Evolutionary conservation across 257 asterid species (phyloP), one percentile per base, ranked within the genome.

Genomic region (Sherardia arvensis): DNA sequence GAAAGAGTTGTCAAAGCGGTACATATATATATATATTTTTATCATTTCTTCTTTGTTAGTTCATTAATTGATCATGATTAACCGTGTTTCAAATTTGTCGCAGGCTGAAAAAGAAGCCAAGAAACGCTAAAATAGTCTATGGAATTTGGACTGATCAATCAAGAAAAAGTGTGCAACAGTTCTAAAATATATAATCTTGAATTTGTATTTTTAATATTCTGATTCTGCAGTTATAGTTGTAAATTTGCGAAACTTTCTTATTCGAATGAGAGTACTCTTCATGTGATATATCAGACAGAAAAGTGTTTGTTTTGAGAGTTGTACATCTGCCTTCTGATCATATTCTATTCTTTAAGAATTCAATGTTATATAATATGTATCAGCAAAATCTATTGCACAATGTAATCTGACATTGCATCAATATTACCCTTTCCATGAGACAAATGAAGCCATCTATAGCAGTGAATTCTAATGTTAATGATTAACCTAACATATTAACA

Each of bases 101-200:
- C 83, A 90, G 95, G 97, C 97, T 38, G 95, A 87, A 80, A 82
- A 65, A 77, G 97, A 87, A 77, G 97, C 96, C 74, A 84, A 74
- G 83, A 84, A 66, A 56, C 91, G 79, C 66, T 80, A 65, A 29
- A 0, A 68, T 77, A 3, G 79, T 22, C 32, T n/a, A n/a, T 21
- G 60, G n/a, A 17, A 20, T 27, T 18, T 38, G 47, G 47, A 38
- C 47, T 38, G 17, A 1, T 12, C 15, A 34, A 10, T 8, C 47
- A 27, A 21, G 49, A 9, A 43, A 30, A 59, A 67, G 33, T 21
- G 34, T 29, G 22, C 66, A 30, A 47, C 34, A 10, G 33, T 1
- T 43, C 51, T 4, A 43, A 20, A 17, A 18, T n/a, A 36, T 53
- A 48, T 53, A 14, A 62, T 8, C 6, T 53, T 22, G 53, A 60